These are phyloP conservation scores for Scedosporium boydii DNA, from an alignment of 2,329 filamentous ascomycete species.

Conservation along the genomic window DNA sequence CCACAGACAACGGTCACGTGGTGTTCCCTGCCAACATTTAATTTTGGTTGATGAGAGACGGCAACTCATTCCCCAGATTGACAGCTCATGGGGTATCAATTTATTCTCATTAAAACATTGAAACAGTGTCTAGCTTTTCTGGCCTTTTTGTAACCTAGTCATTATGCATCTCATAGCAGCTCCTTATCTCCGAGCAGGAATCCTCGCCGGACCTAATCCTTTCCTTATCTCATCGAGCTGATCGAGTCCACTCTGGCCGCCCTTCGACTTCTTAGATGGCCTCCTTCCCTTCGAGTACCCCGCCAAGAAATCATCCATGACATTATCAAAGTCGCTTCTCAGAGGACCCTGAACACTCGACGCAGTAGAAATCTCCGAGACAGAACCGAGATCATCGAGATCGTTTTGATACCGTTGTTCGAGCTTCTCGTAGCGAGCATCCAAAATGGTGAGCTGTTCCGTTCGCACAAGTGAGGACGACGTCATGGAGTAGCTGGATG, in stretches of 20 bases:
- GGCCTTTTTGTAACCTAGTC: not conserved
- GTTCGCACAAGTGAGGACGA: slow-evolving; percentile 81
- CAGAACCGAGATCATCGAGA: slow-evolving; percentile 39
- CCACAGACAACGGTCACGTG: no score
- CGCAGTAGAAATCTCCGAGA: slow-evolving; percentile 51
- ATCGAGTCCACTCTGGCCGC: slow-evolving; percentile 70
- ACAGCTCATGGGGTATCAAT: not conserved
- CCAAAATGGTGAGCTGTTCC: slow-evolving; percentile 74
- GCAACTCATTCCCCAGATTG: no score
- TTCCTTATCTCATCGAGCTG: slow-evolving; percentile 85
- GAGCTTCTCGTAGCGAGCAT: slow-evolving; percentile 84
- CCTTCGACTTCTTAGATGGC: slow-evolving; percentile 68
- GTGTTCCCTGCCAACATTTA: no score
- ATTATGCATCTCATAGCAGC: not conserved
- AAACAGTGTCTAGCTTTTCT: not conserved
- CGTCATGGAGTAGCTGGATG: slow-evolving; percentile 84
- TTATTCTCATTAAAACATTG: not conserved
- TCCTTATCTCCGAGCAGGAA: slow-evolving; percentile 23
- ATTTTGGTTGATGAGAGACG: no score
- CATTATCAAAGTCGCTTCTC: slow-evolving; percentile 72
- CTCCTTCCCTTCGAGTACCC: slow-evolving; percentile 63
- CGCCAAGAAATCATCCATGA: slow-evolving; percentile 88
- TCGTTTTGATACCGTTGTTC: slow-evolving; percentile 63
- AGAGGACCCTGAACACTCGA: slow-evolving; percentile 61
- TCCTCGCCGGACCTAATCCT: slow-evolving; percentile 66